These are phyloP conservation scores for Solanum medicagineum DNA, from an alignment of 257 asterid genomes.

Conservation along the genomic window DNA sequence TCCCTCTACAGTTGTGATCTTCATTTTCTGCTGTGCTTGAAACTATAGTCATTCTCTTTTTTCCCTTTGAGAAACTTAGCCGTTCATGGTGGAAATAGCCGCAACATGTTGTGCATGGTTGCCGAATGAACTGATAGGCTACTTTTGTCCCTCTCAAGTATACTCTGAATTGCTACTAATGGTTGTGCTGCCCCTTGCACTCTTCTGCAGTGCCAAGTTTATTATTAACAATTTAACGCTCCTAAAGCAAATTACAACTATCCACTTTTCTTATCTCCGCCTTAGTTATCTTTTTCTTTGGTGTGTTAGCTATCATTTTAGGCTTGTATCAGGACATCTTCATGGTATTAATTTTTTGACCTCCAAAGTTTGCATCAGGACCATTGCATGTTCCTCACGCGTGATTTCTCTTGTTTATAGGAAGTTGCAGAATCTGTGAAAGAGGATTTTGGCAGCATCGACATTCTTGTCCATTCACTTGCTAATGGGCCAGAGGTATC, in stretches of 20 bases:
- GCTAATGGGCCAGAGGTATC: constrained; percentile 91
- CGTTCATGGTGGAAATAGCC: background rate
- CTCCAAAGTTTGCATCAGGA: background rate
- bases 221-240: background rate
- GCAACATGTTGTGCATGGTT: background rate
- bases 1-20: background rate
- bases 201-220: background rate
- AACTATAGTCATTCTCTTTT: background rate
- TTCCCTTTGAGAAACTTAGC: background rate
- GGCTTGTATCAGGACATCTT: background rate
- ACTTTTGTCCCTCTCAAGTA: background rate
- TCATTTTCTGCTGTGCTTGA: background rate
- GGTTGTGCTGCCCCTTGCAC: background rate
- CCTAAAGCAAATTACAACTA: background rate
- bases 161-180: background rate
- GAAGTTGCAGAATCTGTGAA: constrained; percentile 81
- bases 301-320: background rate
- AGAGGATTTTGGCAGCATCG: constrained; percentile 76
- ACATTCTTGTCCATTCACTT: constrained; percentile 82
- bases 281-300: background rate
- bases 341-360: background rate
- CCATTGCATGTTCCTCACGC: background rate
- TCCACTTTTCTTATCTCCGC: background rate
- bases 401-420: constrained; percentile 25
- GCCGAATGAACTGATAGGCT: background rate